Conservation (phyloP, 257 asterid genomes). For the Nicotiana otophora region DNA sequence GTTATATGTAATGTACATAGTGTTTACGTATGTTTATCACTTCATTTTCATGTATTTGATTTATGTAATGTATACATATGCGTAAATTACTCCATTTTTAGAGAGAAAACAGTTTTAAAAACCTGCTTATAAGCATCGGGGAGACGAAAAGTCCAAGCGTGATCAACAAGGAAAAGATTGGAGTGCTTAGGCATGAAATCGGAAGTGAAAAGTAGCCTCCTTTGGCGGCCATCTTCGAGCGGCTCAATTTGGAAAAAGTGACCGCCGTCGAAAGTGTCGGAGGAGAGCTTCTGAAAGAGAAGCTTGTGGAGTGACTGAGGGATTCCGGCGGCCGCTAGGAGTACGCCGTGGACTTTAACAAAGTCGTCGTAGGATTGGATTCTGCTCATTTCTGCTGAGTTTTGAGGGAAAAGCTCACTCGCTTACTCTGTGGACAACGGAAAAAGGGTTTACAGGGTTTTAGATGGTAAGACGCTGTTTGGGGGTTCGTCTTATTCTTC, state of each 20-base stretch:
- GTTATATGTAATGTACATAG: background rate
- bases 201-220: constrained; percentile 61
- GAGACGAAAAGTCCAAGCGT: constrained; percentile 96
- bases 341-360: constrained; percentile 63
- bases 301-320: constrained; percentile 58
- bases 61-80: background rate
- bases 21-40: background rate
- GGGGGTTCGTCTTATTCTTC: background rate
- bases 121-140: constrained; percentile 88
- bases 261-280: constrained; percentile 88
- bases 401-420: background rate
- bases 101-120: too few species aligned
- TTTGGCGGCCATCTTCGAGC: constrained; percentile 66
- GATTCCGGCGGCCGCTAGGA: constrained; percentile 78
- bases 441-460: background rate
- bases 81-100: background rate
- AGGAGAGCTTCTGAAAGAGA: constrained; percentile 72
- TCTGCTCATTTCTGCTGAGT: background rate
- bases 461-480: background rate
- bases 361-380: constrained; percentile 55
- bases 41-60: background rate
- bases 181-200: constrained; percentile 48
- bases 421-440: background rate
- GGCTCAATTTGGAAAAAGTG: constrained; percentile 81
- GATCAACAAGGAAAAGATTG: constrained; percentile 80